Base-by-base conservation (phyloP, 352 stramenopile genomes). In the Albugo laibachii region DNA sequence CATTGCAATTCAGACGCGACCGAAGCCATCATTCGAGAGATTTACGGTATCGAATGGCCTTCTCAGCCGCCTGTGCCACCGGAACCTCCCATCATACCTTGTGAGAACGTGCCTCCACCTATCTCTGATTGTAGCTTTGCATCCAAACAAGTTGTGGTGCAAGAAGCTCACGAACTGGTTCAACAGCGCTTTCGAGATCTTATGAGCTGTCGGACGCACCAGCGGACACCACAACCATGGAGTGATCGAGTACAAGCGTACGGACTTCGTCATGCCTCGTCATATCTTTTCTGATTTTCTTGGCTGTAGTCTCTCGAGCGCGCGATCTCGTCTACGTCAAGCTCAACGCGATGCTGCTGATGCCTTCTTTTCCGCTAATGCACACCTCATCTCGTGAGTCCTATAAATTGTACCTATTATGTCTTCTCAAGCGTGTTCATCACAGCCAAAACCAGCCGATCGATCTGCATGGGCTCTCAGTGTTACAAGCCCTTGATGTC, bases 401-500 rank as follows among this genome's bases (percentile, higher is more conserved):
- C 8, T 11, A 13, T 41, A 16, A 41, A 19, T 10, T 43, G 16
- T 43, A 35, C 5, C 13, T 52, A 46, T 15, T 57, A 56, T 53
- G 55, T 34, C 41, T 48, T 16, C 18, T 24, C 38, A 43, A 3
- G 24, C 3, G 3, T 31, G 3, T 31, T 8, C 8, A 10, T 16
- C 14, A 36, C 45, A 77, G 65, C 15, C 58, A 62, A 37, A 53
- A 65, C 36, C 65, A 65, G 19, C 60, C 72, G 13, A 56, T 84
- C 13, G 71, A 84, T 55, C 38, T 84, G 20, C 72, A 82, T 45
- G 66, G 69, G 1, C 61, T 81, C 52, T 77, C 73, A 35, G 69
- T 84, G 24, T 66, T 81, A 56, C 65, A 84, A 48, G 59, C 69
- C 34, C 54, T 81, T 6, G 71, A 69, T 50, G 59, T 84, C 11